Evolutionary conservation across 495 filamentous ascomycete species (phyloP), one percentile per base, ranked within the genome.

Genomic region (Thermochaetoides thermophila): DNA sequence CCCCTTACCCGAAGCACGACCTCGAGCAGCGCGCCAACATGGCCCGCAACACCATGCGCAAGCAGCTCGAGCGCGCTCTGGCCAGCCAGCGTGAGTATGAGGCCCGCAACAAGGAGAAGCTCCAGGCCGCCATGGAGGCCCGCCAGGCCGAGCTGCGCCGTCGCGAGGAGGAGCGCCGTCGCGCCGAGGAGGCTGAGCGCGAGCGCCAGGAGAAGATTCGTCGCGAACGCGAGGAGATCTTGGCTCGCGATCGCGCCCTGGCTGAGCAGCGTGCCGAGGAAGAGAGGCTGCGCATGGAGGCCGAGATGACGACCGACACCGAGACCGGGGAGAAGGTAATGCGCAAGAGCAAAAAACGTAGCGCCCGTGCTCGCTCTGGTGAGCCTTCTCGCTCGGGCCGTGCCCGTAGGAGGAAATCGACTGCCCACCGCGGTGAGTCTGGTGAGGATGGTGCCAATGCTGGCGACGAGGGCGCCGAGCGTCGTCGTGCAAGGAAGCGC

Each of bases 11-110:
- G 0, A 75, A 78, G 36, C 66, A 75, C 22, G 83, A 94, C 40
- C 69, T 97, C 34, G 87, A 96, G 48, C 82, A 87, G 54, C 83
- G 91, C 33, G 87, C 89, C 19, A 87, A 82, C 64, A 96, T 97
- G 91, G 85, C 82, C 37, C 71, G 77, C 17, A 89, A 93, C 47
- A 96, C 91, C 1, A 85, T 92, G 55, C 77, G 81, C 39, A 79
- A 78, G 41, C 87, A 97, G 55, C 69, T 96, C 5, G 84, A 85
- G 41, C 76, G 84, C 29, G 76, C 81, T 0, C 67, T 87, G 18
- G 76, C 84, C 42, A 74, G 64, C 37, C 89, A 96, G 55, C 74
- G 69, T 30, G 85, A 91, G 43, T 96, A 92, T 50, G 91, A 97
- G 48, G 78, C 85, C 37, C 82, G 81, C 64, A 95, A 95, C 48